Evolutionary conservation across 2,329 filamentous ascomycete species (phyloP).

Genomic region (Metarhizium album): DNA sequence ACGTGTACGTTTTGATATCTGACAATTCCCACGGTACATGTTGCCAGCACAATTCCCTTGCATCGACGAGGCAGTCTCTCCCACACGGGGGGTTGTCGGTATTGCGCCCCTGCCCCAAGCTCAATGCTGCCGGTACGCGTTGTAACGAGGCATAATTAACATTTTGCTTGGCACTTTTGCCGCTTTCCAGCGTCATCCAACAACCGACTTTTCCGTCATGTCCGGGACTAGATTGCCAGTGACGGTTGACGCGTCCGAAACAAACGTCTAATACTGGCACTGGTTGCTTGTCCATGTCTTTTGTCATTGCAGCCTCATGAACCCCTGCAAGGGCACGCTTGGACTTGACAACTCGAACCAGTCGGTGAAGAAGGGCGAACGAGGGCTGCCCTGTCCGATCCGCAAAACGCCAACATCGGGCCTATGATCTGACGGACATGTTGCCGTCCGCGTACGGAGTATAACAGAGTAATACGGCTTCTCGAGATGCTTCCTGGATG

Average conservation of each 20-base stretch:
- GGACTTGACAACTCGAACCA: background rate
- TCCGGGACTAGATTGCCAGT: background rate
- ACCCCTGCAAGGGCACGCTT: background rate
- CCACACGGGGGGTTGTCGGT: background rate
- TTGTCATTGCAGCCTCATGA: background rate
- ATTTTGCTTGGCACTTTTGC: background rate
- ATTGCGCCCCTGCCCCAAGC: background rate
- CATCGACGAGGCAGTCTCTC: background rate
- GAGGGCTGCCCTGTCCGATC: background rate
- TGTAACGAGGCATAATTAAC: background rate
- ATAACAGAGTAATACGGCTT: background rate
- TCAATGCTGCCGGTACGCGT: background rate
- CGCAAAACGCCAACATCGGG: background rate
- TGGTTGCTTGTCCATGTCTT: background rate
- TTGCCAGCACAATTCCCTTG: background rate
- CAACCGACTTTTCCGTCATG: background rate
- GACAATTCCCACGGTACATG: background rate
- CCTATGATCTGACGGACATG: background rate
- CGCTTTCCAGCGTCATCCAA: no score
- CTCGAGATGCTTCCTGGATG: background rate
- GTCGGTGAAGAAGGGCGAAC: no score
- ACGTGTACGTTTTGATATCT: background rate
- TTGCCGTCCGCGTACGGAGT: background rate
- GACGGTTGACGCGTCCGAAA: background rate
- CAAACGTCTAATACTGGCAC: no score